phyloP scores from a whole-genome alignment of 164 flowering plant species.

The Brasenia schreberi region DNA sequence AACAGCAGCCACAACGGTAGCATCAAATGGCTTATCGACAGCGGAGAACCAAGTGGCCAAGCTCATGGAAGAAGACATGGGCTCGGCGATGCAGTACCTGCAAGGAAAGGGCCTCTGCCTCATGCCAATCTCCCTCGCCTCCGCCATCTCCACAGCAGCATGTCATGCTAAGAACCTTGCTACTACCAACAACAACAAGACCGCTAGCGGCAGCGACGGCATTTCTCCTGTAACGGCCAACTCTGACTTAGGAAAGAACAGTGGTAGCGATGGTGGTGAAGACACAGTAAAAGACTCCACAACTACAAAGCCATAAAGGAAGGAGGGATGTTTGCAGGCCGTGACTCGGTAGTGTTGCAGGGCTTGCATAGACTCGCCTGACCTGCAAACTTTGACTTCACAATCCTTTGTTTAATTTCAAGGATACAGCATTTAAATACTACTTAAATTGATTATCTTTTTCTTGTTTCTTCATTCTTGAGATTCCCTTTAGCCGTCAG shows the following conservation, averaged over 20 bases:
- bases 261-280: not conserved
- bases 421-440: not conserved
- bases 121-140: slow-evolving; percentile 88
- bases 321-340: not conserved
- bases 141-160: slow-evolving; percentile 71
- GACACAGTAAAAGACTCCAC: not conserved
- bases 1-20: slow-evolving; percentile 16
- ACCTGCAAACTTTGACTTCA: too few species aligned
- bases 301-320: not conserved
- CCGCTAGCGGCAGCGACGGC: not conserved
- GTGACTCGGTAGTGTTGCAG: not conserved
- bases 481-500: not conserved
- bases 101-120: slow-evolving; percentile 89
- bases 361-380: too few species aligned
- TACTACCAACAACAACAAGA: slow-evolving; percentile 6
- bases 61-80: slow-evolving; percentile 87
- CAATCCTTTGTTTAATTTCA: not conserved
- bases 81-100: slow-evolving; percentile 85
- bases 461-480: not conserved
- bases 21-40: slow-evolving; percentile 26
- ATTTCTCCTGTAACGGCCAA: too few species aligned
- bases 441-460: too few species aligned
- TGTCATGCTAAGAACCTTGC: slow-evolving; percentile 32
- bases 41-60: slow-evolving; percentile 79
- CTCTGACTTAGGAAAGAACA: not conserved